Conservation (phyloP, 225 moss, liverwort and hornwort genomes). For the Bryum argenteum region DNA sequence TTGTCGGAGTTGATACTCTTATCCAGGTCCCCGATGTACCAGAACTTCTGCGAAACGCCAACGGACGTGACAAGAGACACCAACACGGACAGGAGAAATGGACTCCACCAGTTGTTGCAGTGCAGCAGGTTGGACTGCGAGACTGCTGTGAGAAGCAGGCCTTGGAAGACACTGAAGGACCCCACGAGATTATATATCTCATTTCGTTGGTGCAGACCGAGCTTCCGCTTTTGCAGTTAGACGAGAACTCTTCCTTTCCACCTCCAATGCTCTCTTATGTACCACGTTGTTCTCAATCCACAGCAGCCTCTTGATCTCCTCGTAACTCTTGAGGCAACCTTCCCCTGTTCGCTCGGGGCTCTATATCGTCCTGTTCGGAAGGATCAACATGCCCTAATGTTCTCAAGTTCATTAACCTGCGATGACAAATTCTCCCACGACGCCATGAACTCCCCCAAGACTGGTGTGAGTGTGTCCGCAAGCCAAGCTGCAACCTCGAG, state of each 20-base stretch:
- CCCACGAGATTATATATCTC: conserved; percentile 49
- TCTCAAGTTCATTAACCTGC: background rate
- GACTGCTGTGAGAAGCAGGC: conserved; percentile 51
- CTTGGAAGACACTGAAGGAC: conserved; percentile 47
- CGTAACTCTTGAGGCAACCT: conserved; percentile 14
- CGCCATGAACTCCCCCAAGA: conserved; percentile 28
- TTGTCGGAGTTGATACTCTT: conserved; percentile 42
- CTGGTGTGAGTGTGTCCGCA: background rate
- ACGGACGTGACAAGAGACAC: conserved; percentile 45
- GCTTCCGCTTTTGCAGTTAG: conserved; percentile 34
- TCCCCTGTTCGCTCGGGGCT: background rate
- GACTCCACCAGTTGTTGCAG: conserved; percentile 48
- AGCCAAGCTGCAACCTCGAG: background rate
- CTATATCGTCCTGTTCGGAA: background rate
- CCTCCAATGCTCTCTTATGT: conserved; percentile 36
- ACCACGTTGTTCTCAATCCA: conserved; percentile 37
- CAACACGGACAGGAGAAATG: conserved; percentile 30
- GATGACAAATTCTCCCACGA: conserved; percentile 2
- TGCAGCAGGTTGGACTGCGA: conserved; percentile 35
- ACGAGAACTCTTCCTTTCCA: conserved; percentile 14
- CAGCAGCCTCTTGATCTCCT: conserved; percentile 38
- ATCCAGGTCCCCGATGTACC: conserved; percentile 22
- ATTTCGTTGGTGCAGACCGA: conserved; percentile 23
- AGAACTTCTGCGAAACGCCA: conserved; percentile 38
- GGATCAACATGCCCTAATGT: background rate